A percentile compares a stretch with the other conserved stretches of the same genome.
Evolutionary conservation across 2,329 filamentous ascomycete genomes (phyloP).

Genomic region (Gnomoniopsis smithogilvyi): DNA sequence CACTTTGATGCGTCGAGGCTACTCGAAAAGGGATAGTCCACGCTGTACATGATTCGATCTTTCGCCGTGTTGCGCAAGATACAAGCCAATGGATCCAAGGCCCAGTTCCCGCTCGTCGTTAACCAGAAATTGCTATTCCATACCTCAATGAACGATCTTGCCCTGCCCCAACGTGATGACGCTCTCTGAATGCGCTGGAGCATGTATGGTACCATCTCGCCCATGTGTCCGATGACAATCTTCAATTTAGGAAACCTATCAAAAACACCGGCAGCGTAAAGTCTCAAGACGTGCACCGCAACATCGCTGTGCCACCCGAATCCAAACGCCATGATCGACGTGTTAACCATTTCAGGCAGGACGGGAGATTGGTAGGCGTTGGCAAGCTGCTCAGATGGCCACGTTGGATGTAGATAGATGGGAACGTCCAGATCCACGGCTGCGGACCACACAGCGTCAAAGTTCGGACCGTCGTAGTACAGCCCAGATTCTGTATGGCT

Average conservation of each 20-base stretch:
- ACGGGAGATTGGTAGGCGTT: constrained; percentile 22
- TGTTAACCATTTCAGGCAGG: constrained; percentile 23
- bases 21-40: constrained; percentile 54
- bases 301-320: constrained; percentile 51
- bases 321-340: constrained; percentile 35
- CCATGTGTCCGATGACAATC: constrained; percentile 51
- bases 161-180: constrained; percentile 26
- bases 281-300: constrained; percentile 43
- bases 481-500: constrained; percentile 13
- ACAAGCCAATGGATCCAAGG: constrained; percentile 43
- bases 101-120: constrained; percentile 53
- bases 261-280: constrained; percentile 53
- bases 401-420: constrained; percentile 16
- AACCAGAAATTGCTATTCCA: constrained; percentile 57
- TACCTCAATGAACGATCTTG: constrained; percentile 41
- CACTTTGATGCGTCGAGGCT: constrained; percentile 47
- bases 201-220: constrained; percentile 52
- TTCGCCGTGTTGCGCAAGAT: constrained; percentile 40
- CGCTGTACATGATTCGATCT: constrained; percentile 53
- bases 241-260: constrained; percentile 52
- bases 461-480: constrained; percentile 14
- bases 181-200: constrained; percentile 40
- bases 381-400: constrained; percentile 26
- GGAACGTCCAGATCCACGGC: constrained; percentile 15
- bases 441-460: constrained; percentile 6